Conservation (phyloP, 257 asterid genomes). For the Haberlea rhodopensis region DNA sequence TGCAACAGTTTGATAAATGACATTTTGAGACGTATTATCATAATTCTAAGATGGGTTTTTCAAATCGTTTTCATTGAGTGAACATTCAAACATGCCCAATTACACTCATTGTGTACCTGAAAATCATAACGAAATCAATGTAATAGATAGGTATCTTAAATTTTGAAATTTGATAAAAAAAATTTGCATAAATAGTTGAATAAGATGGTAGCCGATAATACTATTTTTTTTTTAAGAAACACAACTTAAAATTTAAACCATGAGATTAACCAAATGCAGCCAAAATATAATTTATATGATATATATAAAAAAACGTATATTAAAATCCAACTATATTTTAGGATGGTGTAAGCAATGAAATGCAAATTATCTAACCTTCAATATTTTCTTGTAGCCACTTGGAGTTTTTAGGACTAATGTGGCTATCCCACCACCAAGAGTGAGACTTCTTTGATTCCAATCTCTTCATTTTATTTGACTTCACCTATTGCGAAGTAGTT, state of each 20-base stretch:
- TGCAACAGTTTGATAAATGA: constrained; percentile 9
- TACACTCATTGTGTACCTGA: too few relatives aligned
- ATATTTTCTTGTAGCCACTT: constrained; percentile 72
- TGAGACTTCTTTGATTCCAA: constrained; percentile 51
- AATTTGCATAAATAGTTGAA: too few relatives aligned
- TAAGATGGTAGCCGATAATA: too few relatives aligned
- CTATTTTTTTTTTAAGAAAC: too few relatives aligned
- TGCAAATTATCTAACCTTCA: constrained; percentile 54
- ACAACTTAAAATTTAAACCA: too few relatives aligned
- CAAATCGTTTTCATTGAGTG: not conserved
- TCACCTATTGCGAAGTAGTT: constrained; percentile 34
- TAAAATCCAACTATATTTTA: not conserved
- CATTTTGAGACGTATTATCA: not conserved
- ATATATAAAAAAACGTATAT: not conserved
- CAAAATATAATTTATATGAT: not conserved
- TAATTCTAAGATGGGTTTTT: constrained; percentile 9
- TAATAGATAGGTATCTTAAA: too few relatives aligned
- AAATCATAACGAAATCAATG: too few relatives aligned
- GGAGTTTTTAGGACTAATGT: constrained; percentile 64
- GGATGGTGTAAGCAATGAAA: too few relatives aligned
- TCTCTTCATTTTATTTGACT: constrained; percentile 48
- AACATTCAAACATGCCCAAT: not conserved
- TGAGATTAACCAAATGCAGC: not conserved
- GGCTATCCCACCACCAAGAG: constrained; percentile 93
- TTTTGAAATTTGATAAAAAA: too few relatives aligned